These are phyloP conservation scores for Neopestalotiopsis sp. DNA, from an alignment of 2,329 filamentous ascomycete genomes.

Conservation along the genomic window DNA sequence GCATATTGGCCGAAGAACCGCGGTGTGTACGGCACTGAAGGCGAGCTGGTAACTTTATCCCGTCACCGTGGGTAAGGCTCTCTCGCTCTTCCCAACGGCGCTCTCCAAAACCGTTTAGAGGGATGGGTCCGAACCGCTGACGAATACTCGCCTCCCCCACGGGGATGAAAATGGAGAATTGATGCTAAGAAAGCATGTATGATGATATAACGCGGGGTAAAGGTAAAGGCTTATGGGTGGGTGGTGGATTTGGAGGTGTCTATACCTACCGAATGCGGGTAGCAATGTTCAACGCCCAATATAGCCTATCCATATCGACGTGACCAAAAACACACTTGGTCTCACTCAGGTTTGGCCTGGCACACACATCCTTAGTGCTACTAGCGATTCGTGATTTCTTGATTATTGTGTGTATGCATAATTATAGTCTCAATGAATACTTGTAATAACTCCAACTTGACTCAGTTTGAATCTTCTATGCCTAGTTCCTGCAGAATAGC, in stretches of 20 bases:
- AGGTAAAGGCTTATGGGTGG: background rate
- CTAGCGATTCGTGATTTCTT: background rate
- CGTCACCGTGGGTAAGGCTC: background rate
- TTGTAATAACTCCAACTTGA: background rate
- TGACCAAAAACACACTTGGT: background rate
- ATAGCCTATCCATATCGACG: background rate
- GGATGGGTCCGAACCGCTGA: too few relatives aligned
- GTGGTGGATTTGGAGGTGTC: background rate
- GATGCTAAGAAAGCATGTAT: background rate
- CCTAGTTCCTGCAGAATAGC: slow-evolving; percentile 51
- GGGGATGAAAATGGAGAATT: background rate
- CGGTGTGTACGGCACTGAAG: too few relatives aligned
- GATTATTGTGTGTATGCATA: background rate
- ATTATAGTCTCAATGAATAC: background rate
- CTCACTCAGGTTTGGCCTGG: background rate
- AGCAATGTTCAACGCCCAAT: background rate
- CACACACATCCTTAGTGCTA: background rate
- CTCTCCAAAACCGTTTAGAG: too few relatives aligned
- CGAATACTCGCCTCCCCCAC: too few relatives aligned
- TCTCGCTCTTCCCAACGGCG: too few relatives aligned
- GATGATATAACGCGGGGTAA: slow-evolving; percentile 8
- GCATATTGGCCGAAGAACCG: background rate
- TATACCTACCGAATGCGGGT: background rate
- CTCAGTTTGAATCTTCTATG: slow-evolving; percentile 26
- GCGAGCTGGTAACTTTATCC: background rate